Evolutionary conservation across 345 rosid species (phyloP), one percentile per base, ranked within the genome.

Genomic region (Sisymbrium altissimum): DNA sequence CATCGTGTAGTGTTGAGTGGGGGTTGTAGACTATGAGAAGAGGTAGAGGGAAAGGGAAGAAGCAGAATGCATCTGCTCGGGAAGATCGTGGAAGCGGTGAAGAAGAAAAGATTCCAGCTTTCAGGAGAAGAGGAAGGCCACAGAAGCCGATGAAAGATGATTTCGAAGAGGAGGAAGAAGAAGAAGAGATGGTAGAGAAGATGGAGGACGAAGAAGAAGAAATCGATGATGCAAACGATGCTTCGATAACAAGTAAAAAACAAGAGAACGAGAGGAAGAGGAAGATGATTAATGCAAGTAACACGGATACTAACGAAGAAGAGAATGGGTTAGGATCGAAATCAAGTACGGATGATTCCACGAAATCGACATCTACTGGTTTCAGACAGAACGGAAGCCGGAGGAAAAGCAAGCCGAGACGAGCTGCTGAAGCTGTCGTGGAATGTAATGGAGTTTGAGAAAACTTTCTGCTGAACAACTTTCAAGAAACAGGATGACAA

Each of bases 341-440:
- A 75, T 61, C 83, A 39, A 73, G 78, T 62, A 62, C 78, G 0
- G 83, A 71, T 74, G 88, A 85, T 32, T 64, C 83, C 4, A 68
- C 53, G 21, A 85, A 82, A 59, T 71, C 80, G 48, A 48, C 46
- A 14, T 61, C 50, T 39, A 78, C 48, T 71, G 91, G 96, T 15
- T 88, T 72, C 76, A 74, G 90, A 66, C 84, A 80, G 40, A 84
- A 65, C 49, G 86, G 90, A 53, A 90, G 86, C 60, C 62, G 93
- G 72, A 80, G 91, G 73, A 90, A 90, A 84, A 90, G 71, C 83
- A 90, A 82, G 76, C 91, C 93, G 5, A 82, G 88, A 27, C 74
- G 93, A 23, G 93, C 96, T 68, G 96, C 93, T 50, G 96, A 88
- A 83, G 93, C 85, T 66, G 90, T 86, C 3, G 86, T 88, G 11